Conservation (phyloP, 2,329 filamentous ascomycete species). For the Xylaria sp. region DNA sequence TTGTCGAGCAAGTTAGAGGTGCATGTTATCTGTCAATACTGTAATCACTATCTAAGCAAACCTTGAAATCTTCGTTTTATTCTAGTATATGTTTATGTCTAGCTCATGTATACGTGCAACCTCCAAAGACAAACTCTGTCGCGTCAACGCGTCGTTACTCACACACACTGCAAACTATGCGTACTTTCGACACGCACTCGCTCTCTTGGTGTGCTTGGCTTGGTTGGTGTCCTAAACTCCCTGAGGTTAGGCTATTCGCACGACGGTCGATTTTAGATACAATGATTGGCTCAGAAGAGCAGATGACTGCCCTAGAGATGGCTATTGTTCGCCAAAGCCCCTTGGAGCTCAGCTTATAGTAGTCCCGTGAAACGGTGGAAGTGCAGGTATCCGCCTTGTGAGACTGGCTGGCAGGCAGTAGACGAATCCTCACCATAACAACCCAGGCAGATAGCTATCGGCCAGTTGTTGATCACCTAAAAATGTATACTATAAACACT, state of each 20-base stretch:
- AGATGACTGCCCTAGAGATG: conserved; percentile 6
- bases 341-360: background rate
- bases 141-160: conserved; percentile 31
- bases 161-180: conserved; percentile 4
- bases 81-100: no score
- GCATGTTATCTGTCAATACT: no score
- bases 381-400: background rate
- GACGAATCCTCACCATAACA: background rate
- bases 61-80: background rate
- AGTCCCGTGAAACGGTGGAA: background rate
- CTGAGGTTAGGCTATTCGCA: background rate
- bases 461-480: background rate
- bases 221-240: background rate
- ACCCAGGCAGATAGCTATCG: background rate
- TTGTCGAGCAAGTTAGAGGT: no score
- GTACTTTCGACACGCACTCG: no score
- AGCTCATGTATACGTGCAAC: no score
- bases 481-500: background rate
- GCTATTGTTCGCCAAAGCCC: conserved; percentile 8
- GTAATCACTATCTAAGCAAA: no score
- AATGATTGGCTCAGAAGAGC: conserved; percentile 24
- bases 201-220: no score
- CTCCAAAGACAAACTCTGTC: conserved; percentile 8
- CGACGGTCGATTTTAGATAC: conserved; percentile 16
- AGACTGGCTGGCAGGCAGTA: background rate